Percentiles rank a stretch among this genome's conserved stretches.
phyloP scores from a whole-genome alignment of 495 filamentous ascomycete genomes.

The Aspergillus campestris region DNA sequence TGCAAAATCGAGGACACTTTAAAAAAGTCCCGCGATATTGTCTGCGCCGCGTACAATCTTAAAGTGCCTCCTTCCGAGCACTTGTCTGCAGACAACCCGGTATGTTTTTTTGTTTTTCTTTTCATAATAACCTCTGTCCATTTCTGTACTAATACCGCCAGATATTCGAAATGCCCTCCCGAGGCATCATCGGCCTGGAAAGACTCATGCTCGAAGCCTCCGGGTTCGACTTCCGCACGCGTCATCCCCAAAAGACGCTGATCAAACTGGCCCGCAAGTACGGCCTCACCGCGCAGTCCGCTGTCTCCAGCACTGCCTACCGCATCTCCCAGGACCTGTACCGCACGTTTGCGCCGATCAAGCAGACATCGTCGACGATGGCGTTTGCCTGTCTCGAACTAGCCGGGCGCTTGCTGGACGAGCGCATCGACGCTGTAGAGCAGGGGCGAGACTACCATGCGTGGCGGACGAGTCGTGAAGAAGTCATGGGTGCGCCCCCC shows the following conservation, averaged over 20 bases:
- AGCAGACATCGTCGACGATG: constrained; percentile 71
- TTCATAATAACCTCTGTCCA: constrained; percentile 2
- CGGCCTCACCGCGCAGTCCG: constrained; percentile 40
- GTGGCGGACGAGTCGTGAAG: constrained; percentile 55
- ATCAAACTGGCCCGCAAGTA: constrained; percentile 60
- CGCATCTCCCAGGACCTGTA: constrained; percentile 82
- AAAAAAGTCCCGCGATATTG: constrained; percentile 90
- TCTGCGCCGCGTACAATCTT: constrained; percentile 83
- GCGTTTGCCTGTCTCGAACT: constrained; percentile 78
- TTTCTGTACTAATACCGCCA: constrained; percentile 29
- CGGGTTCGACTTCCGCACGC: constrained; percentile 88
- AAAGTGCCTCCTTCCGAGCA: constrained; percentile 62
- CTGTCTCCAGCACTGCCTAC: constrained; percentile 57
- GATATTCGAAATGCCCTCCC: constrained; percentile 69
- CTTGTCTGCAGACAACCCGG: constrained; percentile 73
- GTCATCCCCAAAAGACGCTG: constrained; percentile 75
- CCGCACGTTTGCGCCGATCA: constrained; percentile 84
- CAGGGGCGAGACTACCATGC: constrained; percentile 36
- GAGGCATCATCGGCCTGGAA: constrained; percentile 79
- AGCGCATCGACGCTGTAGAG: constrained; percentile 39
- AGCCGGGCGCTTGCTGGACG: constrained; percentile 54
- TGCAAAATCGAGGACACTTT: constrained; percentile 98
- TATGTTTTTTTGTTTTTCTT: constrained; percentile 24
- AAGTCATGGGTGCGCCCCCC: constrained; percentile 52
- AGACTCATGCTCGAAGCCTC: constrained; percentile 88